phyloP scores from a whole-genome alignment of 148 eudicot species.

The Vaccinium darrowii region DNA sequence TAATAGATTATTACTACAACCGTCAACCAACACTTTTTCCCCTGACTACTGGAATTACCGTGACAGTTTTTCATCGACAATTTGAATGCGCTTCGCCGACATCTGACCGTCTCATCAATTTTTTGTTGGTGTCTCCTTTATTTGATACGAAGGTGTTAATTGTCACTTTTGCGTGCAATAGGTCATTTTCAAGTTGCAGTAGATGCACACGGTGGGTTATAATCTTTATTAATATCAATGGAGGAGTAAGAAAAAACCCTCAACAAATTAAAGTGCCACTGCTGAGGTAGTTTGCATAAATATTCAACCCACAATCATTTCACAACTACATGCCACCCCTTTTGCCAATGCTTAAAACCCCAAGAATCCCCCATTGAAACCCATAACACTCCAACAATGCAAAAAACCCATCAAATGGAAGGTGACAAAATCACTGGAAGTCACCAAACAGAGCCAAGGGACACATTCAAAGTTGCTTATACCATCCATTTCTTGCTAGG shows the following conservation, averaged over 20 bases:
- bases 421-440: constrained; percentile 23
- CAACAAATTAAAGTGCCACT: neutral
- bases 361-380: neutral
- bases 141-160: too few species aligned
- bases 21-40: neutral
- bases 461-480: constrained; percentile 62
- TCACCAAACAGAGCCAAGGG: constrained; percentile 42
- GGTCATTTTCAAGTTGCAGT: too few species aligned
- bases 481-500: constrained; percentile 79
- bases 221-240: too few species aligned
- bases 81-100: too few species aligned
- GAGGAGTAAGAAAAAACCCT: too few species aligned
- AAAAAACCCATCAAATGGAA: constrained; percentile 37
- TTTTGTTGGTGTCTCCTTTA: too few species aligned
- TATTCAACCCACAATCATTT: constrained; percentile 6
- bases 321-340: neutral
- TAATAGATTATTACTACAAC: neutral
- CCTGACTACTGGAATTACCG: too few species aligned
- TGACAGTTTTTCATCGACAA: too few species aligned
- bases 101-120: too few species aligned
- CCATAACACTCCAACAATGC: constrained; percentile 2
- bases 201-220: too few species aligned
- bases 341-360: neutral
- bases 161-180: too few species aligned
- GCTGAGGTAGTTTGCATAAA: neutral